Base-by-base conservation (phyloP, 768 basidiomycete genomes). In the Austroboletus festivus region DNA sequence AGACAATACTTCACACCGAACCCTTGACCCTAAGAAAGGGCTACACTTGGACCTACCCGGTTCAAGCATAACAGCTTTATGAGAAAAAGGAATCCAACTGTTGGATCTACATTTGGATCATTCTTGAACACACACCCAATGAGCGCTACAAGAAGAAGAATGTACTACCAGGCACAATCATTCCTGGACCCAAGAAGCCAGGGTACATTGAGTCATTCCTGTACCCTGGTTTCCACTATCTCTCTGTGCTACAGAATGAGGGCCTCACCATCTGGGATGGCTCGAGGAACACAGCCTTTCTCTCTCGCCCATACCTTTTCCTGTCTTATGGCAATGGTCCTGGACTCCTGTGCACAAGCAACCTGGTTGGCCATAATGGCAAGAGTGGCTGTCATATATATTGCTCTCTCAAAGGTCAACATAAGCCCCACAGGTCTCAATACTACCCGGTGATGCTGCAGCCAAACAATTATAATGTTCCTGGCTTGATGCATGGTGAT, bases 381-480 rank as follows among this genome's bases (percentile, higher is more conserved):
- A 47, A 54, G 8, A 54, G 58, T 11, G 68, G 65, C 1, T 79
- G 77, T 50, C 62, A 61, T 0, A 8, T 65, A 0, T 63, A 54
- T 42, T 74, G 72, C 48, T 20, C 65, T 2, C 28, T 26, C 2
- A 67, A 72, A 1, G 58, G 62, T 0, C 61, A 42, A 4, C n/a
- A n/a, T 69, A 71, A 46, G 16, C 34, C 16, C 34, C n/a, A 35
- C 16, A 48, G 54, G 0, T 42, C 52, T 2, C 56, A 59, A 13
- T 72, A 74, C 37, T 73, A 68, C 49, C 67, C 70, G 0, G 71
- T 53, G 0, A 39, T 49, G 16, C 35, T 57, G 1, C n/a, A n/a
- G n/a, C n/a, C n/a, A n/a, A n/a, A n/a, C n/a, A n/a, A n/a, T n/a
- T n/a, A n/a, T n/a, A n/a, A n/a, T n/a, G n/a, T n/a, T n/a, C n/a